Base-by-base conservation (phyloP, 2,329 filamentous ascomycete genomes). In the Fonsecaea multimorphosa region DNA sequence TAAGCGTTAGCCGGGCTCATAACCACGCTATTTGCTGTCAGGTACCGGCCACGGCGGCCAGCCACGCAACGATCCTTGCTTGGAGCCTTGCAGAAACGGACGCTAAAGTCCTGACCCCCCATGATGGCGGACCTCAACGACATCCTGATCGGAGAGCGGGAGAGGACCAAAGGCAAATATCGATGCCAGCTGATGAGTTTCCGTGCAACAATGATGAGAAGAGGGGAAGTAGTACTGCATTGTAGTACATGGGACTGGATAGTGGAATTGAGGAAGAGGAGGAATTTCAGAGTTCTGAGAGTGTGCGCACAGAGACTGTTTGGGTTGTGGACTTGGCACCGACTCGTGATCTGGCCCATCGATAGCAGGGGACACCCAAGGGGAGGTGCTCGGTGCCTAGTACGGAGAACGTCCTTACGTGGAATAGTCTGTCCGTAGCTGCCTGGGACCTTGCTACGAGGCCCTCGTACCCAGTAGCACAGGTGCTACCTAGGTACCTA, bases 11-110 rank as follows among this genome's bases (percentile, higher is more conserved):
- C 58, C 34, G 38, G 22, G 31, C 58, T 12, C 27, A 32, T 19
- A 9, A 22, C 44, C 19, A 49, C 44, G 44, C 44, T 27, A 49
- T 16, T 6, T 60, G 49, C 14, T 60, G 58, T n/a, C 58, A 53
- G 31, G 58, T 7, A 60, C 44, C 44, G 3, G 44, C 44, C 19
- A 49, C 7, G 53, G 19, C 44, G 3, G 44, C 44, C 19, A 49
- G 8, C 44, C 44, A 27, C 44, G 44, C 32, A 36, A 52, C 29
- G 36, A 34, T 9, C 46, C 46, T 29, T 53, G 46, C 44, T 34
- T 31, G 19, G 31, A n/a, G 19, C 46, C 44, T 31, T 40, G 58
- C 46, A 52, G 58, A 52, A 52, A 24, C 44, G 44, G 44, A 49
- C 19, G 12, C 19, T 24, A 49, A n/a, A n/a, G 44, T 6, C 44